phyloP scores from a whole-genome alignment of 768 basidiomycete genomes.

The Pholiota conissans region DNA sequence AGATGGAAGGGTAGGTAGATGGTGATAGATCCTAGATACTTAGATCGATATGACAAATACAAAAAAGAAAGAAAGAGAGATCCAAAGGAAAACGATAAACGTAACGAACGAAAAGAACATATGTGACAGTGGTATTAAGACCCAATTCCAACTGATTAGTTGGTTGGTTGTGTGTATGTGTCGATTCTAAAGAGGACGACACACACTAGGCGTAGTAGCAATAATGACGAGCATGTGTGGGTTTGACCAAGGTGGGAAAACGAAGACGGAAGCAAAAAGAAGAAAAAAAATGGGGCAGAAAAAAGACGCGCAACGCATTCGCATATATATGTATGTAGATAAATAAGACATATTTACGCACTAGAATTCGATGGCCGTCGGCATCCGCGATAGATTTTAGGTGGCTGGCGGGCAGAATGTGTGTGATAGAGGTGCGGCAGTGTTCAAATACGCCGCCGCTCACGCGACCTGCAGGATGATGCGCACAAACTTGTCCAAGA shows the following conservation, averaged over 20 bases:
- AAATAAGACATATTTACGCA: not conserved
- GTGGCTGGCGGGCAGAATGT: too few species aligned
- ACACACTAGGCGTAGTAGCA: not conserved
- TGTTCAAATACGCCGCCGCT: not conserved
- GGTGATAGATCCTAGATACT: not conserved
- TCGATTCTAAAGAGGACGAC: not conserved
- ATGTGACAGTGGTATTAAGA: not conserved
- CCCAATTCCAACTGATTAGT: not conserved
- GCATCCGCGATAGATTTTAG: not conserved
- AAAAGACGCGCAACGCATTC: not conserved
- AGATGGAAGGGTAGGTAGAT: not conserved
- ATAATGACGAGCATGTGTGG: not conserved
- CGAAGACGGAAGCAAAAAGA: not conserved
- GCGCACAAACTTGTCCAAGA: constrained; percentile 60
- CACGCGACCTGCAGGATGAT: constrained; percentile 57
- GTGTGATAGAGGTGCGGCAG: not conserved
- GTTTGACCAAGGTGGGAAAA: not conserved
- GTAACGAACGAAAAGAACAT: not conserved
- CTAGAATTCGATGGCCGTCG: not conserved
- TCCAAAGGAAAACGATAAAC: not conserved
- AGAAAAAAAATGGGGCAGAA: not conserved
- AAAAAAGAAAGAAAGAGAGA: not conserved
- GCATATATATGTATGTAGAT: not conserved
- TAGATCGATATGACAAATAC: not conserved
- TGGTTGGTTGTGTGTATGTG: not conserved